Evolutionary conservation across 2,329 filamentous ascomycete species (phyloP), one percentile per base, ranked within the genome.

Genomic region (Paecilomyces fulvus): DNA sequence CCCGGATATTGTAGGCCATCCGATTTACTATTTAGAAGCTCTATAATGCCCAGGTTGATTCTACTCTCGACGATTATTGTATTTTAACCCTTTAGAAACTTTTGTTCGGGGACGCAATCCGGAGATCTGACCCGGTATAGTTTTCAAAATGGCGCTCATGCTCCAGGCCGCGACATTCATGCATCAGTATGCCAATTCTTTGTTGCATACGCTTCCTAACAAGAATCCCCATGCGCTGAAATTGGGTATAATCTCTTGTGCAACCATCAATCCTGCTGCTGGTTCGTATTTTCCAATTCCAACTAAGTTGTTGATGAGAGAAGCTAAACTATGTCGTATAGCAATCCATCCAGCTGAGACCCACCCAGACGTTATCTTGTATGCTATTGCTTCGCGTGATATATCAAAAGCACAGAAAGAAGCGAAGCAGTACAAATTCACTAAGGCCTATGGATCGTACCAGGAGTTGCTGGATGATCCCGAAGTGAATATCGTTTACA

Each of bases 281-380:
- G 74, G 23, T 65, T 62, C 25, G 57, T 48, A n/a, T n/a, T 2
- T 48, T 2, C 14, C 25, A 12, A 23, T 14, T 33, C n/a, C 4
- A 49, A 49, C 11, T 5, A 20, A 28, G 25, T 28, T 23, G 21
- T 28, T 9, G 14, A 48, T 48, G 14, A 43, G 6, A 17, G 6
- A 49, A 49, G 25, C 14, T 23, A 11, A 49, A 6, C 25, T 28
- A 28, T 25, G 21, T 23, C 14, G 20, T 8, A 23, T 20, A 49
- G 60, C 68, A 30, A 62, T 83, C 43, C 64, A 63, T 10, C 80
- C 81, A 0, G 79, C 80, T 14, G 75, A 72, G 59, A 75, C 73
- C 2, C 82, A 85, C 62, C 73, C 81, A 0, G 79, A 81, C 48
- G 77, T 83, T 6, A 69, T 82, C 10, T 60, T 85, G 11, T 73